Conservation (phyloP, 2,329 filamentous ascomycete genomes). For the Hypoxylon sp. region DNA sequence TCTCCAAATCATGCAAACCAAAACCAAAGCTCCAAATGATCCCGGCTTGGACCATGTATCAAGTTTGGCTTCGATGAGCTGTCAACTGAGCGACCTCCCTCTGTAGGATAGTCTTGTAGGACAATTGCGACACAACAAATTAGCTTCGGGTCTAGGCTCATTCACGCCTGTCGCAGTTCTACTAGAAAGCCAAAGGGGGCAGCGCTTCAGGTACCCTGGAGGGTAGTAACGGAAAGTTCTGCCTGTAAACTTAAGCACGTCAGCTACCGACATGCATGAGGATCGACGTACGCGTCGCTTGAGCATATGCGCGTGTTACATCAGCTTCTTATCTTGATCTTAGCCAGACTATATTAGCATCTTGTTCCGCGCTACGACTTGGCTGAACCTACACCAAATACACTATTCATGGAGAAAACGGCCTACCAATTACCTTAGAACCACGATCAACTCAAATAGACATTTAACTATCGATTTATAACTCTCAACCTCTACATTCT, state of each 20-base stretch:
- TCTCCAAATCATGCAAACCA: background rate
- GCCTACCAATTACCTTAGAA: background rate
- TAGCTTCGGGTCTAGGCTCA: background rate
- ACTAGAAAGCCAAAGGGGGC: background rate
- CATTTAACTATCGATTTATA: background rate
- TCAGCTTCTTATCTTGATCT: background rate
- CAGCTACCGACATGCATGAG: background rate
- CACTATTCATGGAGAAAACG: background rate
- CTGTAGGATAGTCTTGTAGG: background rate
- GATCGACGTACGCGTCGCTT: constrained; percentile 4
- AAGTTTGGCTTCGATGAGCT: background rate
- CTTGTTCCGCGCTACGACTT: constrained; percentile 1
- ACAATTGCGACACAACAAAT: background rate
- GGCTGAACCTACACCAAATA: background rate
- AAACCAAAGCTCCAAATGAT: background rate
- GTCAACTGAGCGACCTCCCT: background rate
- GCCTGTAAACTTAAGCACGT: constrained; percentile 1
- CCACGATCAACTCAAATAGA: background rate
- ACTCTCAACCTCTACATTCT: background rate
- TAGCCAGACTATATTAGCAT: background rate
- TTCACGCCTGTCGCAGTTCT: background rate
- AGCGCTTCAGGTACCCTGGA: background rate
- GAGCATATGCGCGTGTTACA: background rate
- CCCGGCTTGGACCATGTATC: background rate
- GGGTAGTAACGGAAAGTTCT: constrained; percentile 2